Evolutionary conservation across 352 stramenopile genomes (phyloP).

Genomic region (Globisporangium acanthophoron): DNA sequence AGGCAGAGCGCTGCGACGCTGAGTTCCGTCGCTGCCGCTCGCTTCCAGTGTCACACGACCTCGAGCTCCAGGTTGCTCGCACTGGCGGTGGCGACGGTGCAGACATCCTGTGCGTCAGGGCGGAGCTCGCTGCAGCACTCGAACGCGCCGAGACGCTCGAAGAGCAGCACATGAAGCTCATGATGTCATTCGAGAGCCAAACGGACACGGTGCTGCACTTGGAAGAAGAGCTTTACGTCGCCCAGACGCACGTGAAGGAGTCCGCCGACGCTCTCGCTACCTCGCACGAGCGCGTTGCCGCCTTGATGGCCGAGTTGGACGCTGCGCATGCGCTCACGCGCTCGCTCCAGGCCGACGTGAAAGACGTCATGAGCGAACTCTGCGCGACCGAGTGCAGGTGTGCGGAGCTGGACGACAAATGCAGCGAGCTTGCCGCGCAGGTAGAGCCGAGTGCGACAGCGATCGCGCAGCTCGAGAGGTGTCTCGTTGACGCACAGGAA

Average conservation of each 20-base stretch:
- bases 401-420: conserved; percentile 2
- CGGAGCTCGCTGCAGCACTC: conserved; percentile 9
- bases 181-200: conserved; percentile 12
- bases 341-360: conserved; percentile 8
- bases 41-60: neutral
- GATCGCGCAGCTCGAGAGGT: neutral
- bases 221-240: conserved; percentile 8
- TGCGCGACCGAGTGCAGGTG: conserved; percentile 10
- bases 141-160: conserved; percentile 8
- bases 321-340: neutral
- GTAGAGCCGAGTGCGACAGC: neutral
- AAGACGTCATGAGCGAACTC: conserved; percentile 13
- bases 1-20: neutral
- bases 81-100: neutral
- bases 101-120: neutral
- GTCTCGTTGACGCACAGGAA: neutral
- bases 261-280: conserved; percentile 4
- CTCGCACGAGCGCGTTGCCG: conserved; percentile 4
- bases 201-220: conserved; percentile 7
- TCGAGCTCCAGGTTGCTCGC: neutral
- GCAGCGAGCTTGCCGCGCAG: neutral
- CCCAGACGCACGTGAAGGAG: neutral
- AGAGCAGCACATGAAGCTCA: conserved; percentile 16
- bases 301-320: neutral
- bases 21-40: neutral